Conservation (phyloP, 23 red algal species). For the Gracilaria domingensis region DNA sequence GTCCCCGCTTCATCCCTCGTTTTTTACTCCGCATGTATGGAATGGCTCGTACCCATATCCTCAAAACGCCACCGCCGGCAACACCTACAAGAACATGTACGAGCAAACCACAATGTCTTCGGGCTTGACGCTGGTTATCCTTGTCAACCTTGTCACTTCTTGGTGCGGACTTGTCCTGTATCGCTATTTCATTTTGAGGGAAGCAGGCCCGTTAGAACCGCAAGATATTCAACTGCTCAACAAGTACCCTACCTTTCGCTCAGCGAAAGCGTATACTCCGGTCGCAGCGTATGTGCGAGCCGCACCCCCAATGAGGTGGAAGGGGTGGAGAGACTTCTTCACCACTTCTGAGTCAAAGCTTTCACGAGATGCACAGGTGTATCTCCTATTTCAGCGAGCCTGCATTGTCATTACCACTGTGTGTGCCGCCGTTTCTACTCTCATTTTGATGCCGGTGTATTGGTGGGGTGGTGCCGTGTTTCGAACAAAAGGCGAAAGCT, state of each 20-base stretch:
- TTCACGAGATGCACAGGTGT: conserved; percentile 84
- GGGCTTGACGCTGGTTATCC: conserved; percentile 68
- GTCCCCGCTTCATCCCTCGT: background rate
- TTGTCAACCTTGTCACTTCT: conserved; percentile 73
- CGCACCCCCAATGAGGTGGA: conserved; percentile 79
- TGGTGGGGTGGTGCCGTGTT: conserved; percentile 78
- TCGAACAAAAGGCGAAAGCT: conserved; percentile 29
- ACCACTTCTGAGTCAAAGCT: conserved; percentile 53
- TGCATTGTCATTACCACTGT: conserved; percentile 70
- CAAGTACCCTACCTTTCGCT: conserved; percentile 65
- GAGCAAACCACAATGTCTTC: conserved; percentile 78
- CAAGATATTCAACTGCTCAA: conserved; percentile 69
- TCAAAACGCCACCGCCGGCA: conserved; percentile 47
- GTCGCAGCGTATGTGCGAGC: conserved; percentile 45
- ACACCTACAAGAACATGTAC: conserved; percentile 79
- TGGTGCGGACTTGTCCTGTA: conserved; percentile 65
- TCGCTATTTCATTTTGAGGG: conserved; percentile 72
- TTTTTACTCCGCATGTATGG: background rate
- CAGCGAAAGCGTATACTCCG: conserved; percentile 70
- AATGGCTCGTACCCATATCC: background rate
- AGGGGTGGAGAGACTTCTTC: conserved; percentile 65
- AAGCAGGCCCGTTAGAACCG: conserved; percentile 47
- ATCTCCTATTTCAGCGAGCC: conserved; percentile 88
- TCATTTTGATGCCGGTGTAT: conserved; percentile 81
- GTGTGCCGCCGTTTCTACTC: conserved; percentile 55